Percentiles rank a stretch among this genome's conserved stretches.
These are phyloP conservation scores for Stromatinia cepivora DNA, from an alignment of 2,329 filamentous ascomycete species.

Conservation along the genomic window DNA sequence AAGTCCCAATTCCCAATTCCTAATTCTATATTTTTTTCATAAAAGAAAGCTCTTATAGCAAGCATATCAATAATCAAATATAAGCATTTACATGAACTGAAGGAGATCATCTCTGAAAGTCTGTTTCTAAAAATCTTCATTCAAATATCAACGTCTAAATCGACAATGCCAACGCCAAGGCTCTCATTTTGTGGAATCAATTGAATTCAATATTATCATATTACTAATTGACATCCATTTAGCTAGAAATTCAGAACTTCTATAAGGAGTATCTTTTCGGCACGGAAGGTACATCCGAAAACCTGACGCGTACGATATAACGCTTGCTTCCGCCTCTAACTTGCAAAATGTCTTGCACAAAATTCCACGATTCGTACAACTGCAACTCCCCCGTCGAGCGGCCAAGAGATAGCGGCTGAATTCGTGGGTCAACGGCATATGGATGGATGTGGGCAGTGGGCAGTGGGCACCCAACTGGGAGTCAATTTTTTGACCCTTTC, in stretches of 20 bases:
- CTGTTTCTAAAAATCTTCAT: background rate
- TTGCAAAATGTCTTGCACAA: slow-evolving; percentile 18
- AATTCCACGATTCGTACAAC: slow-evolving; percentile 16
- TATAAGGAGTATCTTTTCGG: background rate
- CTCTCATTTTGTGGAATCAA: background rate
- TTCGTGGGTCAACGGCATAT: slow-evolving; percentile 11
- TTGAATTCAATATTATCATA: background rate
- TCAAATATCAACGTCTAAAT: background rate
- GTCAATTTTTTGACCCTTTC: background rate
- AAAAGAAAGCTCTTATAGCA: background rate
- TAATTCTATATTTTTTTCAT: background rate
- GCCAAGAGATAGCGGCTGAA: slow-evolving; percentile 19
- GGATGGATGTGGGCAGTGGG: background rate
- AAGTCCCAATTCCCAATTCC: background rate
- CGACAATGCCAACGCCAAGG: background rate
- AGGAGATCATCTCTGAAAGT: background rate
- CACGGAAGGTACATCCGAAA: slow-evolving; percentile 3
- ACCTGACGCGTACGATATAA: slow-evolving; percentile 18
- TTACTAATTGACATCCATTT: background rate
- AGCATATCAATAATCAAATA: background rate
- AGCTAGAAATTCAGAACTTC: background rate
- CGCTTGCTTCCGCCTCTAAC: background rate
- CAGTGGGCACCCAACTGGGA: background rate
- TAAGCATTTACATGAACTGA: background rate
- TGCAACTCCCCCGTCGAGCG: background rate